Evolutionary conservation across 306 rosid genomes (phyloP).

Genomic region (Quercus aquifolioides): DNA sequence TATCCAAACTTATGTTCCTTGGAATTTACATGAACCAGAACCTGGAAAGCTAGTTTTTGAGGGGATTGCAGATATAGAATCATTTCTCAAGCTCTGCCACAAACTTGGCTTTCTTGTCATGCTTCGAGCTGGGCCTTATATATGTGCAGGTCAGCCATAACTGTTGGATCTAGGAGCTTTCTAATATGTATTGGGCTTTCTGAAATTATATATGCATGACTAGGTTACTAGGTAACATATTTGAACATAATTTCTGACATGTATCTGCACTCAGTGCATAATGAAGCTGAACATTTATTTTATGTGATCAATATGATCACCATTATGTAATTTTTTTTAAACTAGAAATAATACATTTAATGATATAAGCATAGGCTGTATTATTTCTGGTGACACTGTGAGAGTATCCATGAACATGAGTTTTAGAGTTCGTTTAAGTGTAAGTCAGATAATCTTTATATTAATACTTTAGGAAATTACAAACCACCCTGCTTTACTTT

Average conservation of each 20-base stretch:
- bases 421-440: neutral
- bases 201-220: neutral
- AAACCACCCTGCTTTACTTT: too few relatives aligned
- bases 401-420: neutral
- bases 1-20: constrained; percentile 86
- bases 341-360: neutral
- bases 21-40: constrained; percentile 90
- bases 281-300: neutral
- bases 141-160: constrained; percentile 70
- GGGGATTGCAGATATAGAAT: constrained; percentile 71
- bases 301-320: neutral
- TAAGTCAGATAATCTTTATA: neutral
- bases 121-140: constrained; percentile 93
- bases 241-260: neutral
- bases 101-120: constrained; percentile 66
- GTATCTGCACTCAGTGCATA: neutral
- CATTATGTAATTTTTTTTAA: neutral
- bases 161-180: constrained; percentile 6
- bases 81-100: constrained; percentile 78
- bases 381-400: neutral
- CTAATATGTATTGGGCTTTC: neutral
- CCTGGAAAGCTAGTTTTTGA: constrained; percentile 65
- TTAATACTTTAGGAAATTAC: neutral
- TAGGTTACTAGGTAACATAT: neutral
- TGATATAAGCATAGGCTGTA: neutral